Evolutionary conservation across 768 basidiomycete species (phyloP), one percentile per base, ranked within the genome.

Genomic region (Lactifluus hygrophoroides): DNA sequence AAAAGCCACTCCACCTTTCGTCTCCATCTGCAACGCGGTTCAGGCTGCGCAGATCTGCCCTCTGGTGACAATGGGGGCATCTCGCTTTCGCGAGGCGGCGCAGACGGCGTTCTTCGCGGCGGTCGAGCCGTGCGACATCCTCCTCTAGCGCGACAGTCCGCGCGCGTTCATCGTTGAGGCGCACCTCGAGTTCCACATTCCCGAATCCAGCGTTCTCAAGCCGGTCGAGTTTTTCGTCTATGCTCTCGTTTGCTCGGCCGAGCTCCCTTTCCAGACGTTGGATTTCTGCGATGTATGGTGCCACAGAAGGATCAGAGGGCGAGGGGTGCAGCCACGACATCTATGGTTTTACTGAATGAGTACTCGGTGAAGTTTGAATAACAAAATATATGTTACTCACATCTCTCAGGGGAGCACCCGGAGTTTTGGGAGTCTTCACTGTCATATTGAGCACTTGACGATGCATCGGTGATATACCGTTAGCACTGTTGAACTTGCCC

Each of bases 151-250:
- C 58, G 6, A 70, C 69, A 16, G 86, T 82, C 61, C 73, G 77
- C 14, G 75, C 68, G 8, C 85, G 79, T 9, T 88, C 86, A 63
- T 90, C 87, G 57, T 84, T 86, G 3, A 92, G 78, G 54, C 81
- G 83, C 71, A 76, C 78, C 0, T 86, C 84, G 35, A 90, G 74
- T 7, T 80, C 82, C 45, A 92, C 81, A 42, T 85, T 85, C 28
- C 82, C 88, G 14, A 86, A 69, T 5, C 90, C 90, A 0, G 86
- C 84, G 56, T 91, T 85, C 66, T 90, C 88, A 3, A 94, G 82
- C 51, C 85, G 83, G 67, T 91, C 90, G 16, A 94, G 76, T 69
- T 94, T 93, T 66, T 91, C 85, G 64, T 94, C 93, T 54, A 94
- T 88, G 64, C 81, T 86, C 35, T 86, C 84, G 67, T 94, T 92